Conservation (phyloP, 2,329 filamentous ascomycete genomes). For the Ophiostoma ips region DNA sequence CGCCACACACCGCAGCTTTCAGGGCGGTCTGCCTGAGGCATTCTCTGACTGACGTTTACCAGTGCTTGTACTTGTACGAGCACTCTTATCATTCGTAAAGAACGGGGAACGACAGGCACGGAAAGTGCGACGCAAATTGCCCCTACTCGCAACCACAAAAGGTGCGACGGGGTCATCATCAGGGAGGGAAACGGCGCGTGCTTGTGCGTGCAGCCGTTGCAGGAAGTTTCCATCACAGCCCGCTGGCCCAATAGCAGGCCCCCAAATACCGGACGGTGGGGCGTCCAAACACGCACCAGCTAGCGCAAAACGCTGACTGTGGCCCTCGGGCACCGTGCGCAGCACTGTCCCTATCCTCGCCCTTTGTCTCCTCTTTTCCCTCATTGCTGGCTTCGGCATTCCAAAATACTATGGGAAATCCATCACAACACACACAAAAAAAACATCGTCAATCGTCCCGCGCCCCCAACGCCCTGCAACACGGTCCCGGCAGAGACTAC, state of each 20-base stretch:
- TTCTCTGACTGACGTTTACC: too few relatives aligned
- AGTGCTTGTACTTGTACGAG: too few relatives aligned
- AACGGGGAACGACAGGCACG: too few relatives aligned
- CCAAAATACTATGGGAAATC: background rate
- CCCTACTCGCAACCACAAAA: too few relatives aligned
- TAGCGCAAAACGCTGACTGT: background rate
- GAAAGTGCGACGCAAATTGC: too few relatives aligned
- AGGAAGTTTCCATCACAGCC: background rate
- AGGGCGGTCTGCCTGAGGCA: too few relatives aligned
- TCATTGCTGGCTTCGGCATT: background rate
- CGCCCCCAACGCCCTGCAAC: background rate
- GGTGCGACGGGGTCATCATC: too few relatives aligned
- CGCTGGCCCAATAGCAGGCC: background rate
- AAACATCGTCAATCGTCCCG: background rate
- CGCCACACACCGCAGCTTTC: too few relatives aligned
- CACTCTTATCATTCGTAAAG: too few relatives aligned
- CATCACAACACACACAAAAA: background rate
- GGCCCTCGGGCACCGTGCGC: background rate
- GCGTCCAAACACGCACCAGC: background rate
- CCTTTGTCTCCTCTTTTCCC: background rate
- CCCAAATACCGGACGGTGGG: background rate
- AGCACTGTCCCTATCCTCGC: background rate
- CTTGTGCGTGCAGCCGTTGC: background rate
- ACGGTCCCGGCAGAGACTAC: constrained; percentile 2
- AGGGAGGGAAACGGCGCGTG: background rate